Evolutionary conservation across 768 basidiomycete genomes (phyloP).

Genomic region (Dioszegia crocea): DNA sequence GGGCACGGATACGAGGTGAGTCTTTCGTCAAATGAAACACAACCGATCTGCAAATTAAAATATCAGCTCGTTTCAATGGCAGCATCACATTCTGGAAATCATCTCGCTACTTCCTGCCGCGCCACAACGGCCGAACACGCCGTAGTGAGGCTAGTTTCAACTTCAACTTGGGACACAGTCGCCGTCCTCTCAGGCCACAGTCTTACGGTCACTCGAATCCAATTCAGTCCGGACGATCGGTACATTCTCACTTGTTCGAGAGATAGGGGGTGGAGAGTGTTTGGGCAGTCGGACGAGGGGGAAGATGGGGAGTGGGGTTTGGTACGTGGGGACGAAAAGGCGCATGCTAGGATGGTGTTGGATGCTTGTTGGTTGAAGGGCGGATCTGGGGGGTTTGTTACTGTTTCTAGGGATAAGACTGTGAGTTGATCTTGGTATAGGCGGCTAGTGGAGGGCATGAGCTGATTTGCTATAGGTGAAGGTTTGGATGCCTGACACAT

Average conservation of each 20-base stretch:
- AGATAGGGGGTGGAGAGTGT: constrained; percentile 88
- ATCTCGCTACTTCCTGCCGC: constrained; percentile 87
- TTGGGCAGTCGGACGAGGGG: constrained; percentile 47
- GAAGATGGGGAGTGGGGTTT: constrained; percentile 57
- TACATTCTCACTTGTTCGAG: constrained; percentile 78
- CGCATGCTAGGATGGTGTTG: constrained; percentile 91
- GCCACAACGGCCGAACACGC: constrained; percentile 85
- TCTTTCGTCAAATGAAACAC: no score
- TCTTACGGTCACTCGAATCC: constrained; percentile 82
- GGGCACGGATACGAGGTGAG: constrained; percentile 93
- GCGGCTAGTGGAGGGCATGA: neutral
- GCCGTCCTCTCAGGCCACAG: constrained; percentile 77
- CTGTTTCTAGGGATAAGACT: constrained; percentile 91
- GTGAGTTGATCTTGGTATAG: constrained; percentile 58
- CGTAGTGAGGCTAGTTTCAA: constrained; percentile 74
- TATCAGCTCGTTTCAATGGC: constrained; percentile 72
- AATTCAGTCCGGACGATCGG: constrained; percentile 80
- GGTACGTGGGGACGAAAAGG: constrained; percentile 64
- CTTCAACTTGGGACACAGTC: constrained; percentile 64
- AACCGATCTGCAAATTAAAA: neutral
- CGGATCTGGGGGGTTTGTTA: constrained; percentile 65
- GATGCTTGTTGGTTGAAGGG: constrained; percentile 87
- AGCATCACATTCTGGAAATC: constrained; percentile 62
- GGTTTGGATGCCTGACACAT: constrained; percentile 62
- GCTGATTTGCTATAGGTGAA: constrained; percentile 60